Percentiles rank a stretch among this genome's conserved stretches.
These are phyloP conservation scores for Leccinum fallax DNA, from an alignment of 1,284 basidiomycete genomes.

Conservation along the genomic window DNA sequence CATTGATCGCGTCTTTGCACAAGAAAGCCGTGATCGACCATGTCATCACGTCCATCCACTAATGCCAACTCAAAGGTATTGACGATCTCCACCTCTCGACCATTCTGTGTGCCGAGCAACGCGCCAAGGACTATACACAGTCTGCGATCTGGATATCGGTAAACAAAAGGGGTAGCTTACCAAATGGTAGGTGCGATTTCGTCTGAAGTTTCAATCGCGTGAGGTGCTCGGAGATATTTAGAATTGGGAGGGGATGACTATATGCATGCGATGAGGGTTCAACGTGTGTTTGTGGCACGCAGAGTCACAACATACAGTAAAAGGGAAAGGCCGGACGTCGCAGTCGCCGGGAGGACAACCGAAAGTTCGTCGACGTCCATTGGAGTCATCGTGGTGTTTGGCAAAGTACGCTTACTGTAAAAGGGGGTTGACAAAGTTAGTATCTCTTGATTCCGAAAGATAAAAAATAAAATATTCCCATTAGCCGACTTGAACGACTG, in stretches of 20 bases:
- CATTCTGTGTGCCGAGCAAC: constrained; percentile 91
- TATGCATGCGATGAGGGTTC: constrained; percentile 21
- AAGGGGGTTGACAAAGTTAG: background rate
- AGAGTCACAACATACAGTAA: constrained; percentile 55
- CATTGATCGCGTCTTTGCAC: constrained; percentile 88
- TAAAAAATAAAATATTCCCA: constrained; percentile 35
- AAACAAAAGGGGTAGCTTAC: constrained; percentile 42
- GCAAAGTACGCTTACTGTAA: background rate
- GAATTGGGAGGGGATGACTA: constrained; percentile 94
- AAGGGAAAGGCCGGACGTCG: constrained; percentile 68
- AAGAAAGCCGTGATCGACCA: constrained; percentile 82
- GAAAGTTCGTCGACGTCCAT: constrained; percentile 80
- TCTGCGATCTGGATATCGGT: constrained; percentile 1
- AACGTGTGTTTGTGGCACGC: background rate
- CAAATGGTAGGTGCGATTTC: constrained; percentile 61
- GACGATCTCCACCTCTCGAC: constrained; percentile 93
- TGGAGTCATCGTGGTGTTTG: constrained; percentile 50
- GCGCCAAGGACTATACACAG: constrained; percentile 79
- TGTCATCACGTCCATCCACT: constrained; percentile 48
- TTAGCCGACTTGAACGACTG: constrained; percentile 55
- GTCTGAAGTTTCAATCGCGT: constrained; percentile 82
- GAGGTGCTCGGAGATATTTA: constrained; percentile 96
- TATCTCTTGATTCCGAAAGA: background rate
- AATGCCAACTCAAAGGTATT: constrained; percentile 93
- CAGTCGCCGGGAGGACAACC: constrained; percentile 68